Percentiles rank a stretch among this genome's conserved stretches.
phyloP scores from a whole-genome alignment of 2,329 filamentous ascomycete species.

The Cladorrhinum sp. region DNA sequence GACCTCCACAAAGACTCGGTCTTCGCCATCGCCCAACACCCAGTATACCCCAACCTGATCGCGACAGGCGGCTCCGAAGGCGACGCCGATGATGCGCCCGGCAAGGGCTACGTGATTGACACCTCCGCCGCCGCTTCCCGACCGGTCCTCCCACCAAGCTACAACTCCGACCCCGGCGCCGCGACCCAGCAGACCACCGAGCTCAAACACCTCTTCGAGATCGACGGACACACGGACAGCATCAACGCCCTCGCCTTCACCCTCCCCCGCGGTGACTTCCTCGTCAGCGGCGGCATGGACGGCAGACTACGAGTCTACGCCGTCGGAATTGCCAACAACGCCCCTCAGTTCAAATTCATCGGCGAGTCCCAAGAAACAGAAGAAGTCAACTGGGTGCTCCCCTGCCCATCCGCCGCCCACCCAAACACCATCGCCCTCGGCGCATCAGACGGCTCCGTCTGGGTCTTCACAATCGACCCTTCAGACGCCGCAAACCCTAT shows the following conservation, averaged over 20 bases:
- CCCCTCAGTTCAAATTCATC: slow-evolving; percentile 56
- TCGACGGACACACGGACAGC: slow-evolving; percentile 90
- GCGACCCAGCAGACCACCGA: slow-evolving; percentile 51
- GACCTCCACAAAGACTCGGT: slow-evolving; percentile 87
- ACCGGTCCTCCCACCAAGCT: slow-evolving; percentile 74
- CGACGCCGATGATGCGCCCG: slow-evolving; percentile 57
- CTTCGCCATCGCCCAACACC: slow-evolving; percentile 93
- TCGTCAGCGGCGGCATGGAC: slow-evolving; percentile 85
- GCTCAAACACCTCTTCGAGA: slow-evolving; percentile 64
- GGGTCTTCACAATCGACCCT: slow-evolving; percentile 86
- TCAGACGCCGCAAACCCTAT: slow-evolving; percentile 59
- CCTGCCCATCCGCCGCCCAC: slow-evolving; percentile 68
- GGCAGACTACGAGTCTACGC: slow-evolving; percentile 74
- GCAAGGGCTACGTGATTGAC: slow-evolving; percentile 84
- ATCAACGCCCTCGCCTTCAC: slow-evolving; percentile 87
- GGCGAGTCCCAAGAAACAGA: slow-evolving; percentile 85
- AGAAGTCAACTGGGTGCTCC: slow-evolving; percentile 85
- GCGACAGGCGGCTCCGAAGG: slow-evolving; percentile 78
- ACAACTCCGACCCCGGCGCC: slow-evolving; percentile 61
- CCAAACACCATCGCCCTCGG: slow-evolving; percentile 84
- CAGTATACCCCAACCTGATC: slow-evolving; percentile 70
- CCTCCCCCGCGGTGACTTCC: slow-evolving; percentile 74
- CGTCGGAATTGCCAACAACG: slow-evolving; percentile 44
- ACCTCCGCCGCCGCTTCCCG: slow-evolving; percentile 59
- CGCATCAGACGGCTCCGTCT: slow-evolving; percentile 86